These are phyloP conservation scores for Debaryomycetaceae sp. DNA, from an alignment of 1,139 yeast species.

Conservation along the genomic window DNA sequence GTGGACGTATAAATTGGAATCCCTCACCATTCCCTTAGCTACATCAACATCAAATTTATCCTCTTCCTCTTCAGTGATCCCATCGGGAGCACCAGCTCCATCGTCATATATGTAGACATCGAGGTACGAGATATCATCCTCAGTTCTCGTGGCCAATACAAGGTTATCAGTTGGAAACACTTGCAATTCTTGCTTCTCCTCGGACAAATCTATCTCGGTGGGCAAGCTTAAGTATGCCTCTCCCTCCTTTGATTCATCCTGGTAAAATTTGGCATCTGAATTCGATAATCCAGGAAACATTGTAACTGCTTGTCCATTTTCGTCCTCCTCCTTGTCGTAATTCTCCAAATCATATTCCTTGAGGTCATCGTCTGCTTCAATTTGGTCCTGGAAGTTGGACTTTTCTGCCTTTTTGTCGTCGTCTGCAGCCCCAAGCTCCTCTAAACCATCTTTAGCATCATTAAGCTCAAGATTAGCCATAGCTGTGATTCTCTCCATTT, in stretches of 20 bases:
- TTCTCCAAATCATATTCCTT: constrained; percentile 84
- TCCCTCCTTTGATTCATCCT: constrained; percentile 51
- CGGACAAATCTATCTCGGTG: constrained; percentile 56
- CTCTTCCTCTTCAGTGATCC: constrained; percentile 59
- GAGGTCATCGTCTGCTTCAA: constrained; percentile 74
- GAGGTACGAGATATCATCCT: constrained; percentile 87
- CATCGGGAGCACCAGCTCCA: constrained; percentile 77
- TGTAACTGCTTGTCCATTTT: constrained; percentile 48
- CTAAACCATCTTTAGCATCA: constrained; percentile 61
- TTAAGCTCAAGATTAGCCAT: constrained; percentile 80
- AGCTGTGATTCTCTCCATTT: constrained; percentile 83
- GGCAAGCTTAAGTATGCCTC: constrained; percentile 80
- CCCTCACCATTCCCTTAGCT: constrained; percentile 68
- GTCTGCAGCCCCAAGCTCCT: constrained; percentile 18
- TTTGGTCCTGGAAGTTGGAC: constrained; percentile 41
- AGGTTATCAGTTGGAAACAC: constrained; percentile 88
- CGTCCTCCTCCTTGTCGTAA: constrained; percentile 66
- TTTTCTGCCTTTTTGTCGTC: constrained; percentile 17
- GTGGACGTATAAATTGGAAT: constrained; percentile 79
- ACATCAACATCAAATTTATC: constrained; percentile 64
- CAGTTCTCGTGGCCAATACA: constrained; percentile 90
- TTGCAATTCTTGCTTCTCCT: constrained; percentile 80
- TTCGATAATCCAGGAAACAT: constrained; percentile 72
- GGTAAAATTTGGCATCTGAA: constrained; percentile 47
- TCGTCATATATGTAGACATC: constrained; percentile 95